A percentile compares a stretch with the other conserved stretches of the same genome.
phyloP scores from a whole-genome alignment of 1,284 basidiomycete species.

The Ustilago loliicola region DNA sequence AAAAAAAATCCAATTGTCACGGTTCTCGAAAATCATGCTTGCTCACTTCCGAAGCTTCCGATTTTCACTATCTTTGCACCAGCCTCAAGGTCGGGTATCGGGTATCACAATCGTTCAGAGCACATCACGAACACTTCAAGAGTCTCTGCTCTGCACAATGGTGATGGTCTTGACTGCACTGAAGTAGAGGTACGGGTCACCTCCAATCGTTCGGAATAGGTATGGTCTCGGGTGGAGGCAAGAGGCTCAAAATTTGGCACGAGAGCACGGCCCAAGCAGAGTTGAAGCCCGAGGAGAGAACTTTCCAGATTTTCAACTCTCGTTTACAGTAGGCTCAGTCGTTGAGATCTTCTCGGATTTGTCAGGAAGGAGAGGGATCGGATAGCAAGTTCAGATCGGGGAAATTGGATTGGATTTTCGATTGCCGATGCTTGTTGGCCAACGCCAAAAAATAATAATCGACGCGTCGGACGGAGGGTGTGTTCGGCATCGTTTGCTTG shows the following conservation, averaged over 20 bases:
- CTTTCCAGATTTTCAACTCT: slow-evolving; percentile 27
- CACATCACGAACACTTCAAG: too few relatives aligned
- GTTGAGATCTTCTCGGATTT: slow-evolving; percentile 35
- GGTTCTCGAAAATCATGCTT: slow-evolving; percentile 1
- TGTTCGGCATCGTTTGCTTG: too few relatives aligned
- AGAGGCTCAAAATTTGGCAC: slow-evolving; percentile 7
- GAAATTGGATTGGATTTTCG: too few relatives aligned
- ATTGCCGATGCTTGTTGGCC: not conserved
- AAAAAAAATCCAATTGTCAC: not conserved
- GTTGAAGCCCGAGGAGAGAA: slow-evolving; percentile 12
- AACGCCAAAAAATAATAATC: slow-evolving; percentile 6
- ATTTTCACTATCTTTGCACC: not conserved
- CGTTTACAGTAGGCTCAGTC: slow-evolving; percentile 12
- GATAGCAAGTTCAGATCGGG: not conserved
- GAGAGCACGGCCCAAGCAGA: slow-evolving; percentile 13
- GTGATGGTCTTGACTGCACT: too few relatives aligned
- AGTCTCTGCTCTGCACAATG: too few relatives aligned
- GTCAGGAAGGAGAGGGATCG: slow-evolving; percentile 2
- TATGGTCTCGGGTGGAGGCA: slow-evolving; percentile 9
- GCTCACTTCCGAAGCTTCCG: not conserved
- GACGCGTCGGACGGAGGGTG: slow-evolving; percentile 24
- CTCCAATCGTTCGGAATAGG: too few relatives aligned
- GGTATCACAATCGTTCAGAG: too few relatives aligned
- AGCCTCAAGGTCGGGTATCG: not conserved
- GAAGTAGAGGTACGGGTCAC: too few relatives aligned